phyloP scores from a whole-genome alignment of 2,329 filamentous ascomycete species.

The Colletotrichum magnum region DNA sequence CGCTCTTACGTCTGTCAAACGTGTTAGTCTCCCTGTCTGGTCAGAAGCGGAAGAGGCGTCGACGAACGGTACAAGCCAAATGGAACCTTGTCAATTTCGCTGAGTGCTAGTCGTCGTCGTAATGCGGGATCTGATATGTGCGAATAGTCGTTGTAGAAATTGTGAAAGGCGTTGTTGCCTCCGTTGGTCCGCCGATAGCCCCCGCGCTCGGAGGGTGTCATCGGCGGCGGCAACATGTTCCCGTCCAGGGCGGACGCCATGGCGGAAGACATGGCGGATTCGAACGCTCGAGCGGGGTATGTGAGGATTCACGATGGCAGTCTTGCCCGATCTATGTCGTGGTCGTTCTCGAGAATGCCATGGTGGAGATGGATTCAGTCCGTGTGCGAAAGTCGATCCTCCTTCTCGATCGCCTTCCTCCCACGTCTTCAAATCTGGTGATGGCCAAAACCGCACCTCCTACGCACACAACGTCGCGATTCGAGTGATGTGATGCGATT shows the following conservation, averaged over 20 bases:
- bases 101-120: constrained; percentile 80
- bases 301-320: constrained; percentile 22
- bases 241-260: constrained; percentile 46
- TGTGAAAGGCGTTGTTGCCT: constrained; percentile 79
- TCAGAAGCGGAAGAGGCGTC: not conserved
- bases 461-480: not conserved
- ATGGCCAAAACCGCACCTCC: too few species aligned
- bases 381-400: constrained; percentile 6
- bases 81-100: constrained; percentile 83
- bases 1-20: constrained; percentile 73
- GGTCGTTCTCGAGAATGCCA: constrained; percentile 28
- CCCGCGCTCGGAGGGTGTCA: constrained; percentile 50
- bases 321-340: constrained; percentile 32
- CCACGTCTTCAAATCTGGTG: too few species aligned
- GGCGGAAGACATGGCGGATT: not conserved
- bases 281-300: constrained; percentile 6
- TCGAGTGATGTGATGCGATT: not conserved
- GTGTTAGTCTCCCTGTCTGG: not conserved
- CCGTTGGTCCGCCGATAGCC: constrained; percentile 63
- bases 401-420: not conserved
- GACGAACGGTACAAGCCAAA: constrained; percentile 78
- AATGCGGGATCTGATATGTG: constrained; percentile 81
- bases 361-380: constrained; percentile 18
- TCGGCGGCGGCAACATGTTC: constrained; percentile 57
- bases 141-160: constrained; percentile 79